Base-by-base conservation (phyloP, 352 stramenopile species). In the Globisporangium ultimum region DNA sequence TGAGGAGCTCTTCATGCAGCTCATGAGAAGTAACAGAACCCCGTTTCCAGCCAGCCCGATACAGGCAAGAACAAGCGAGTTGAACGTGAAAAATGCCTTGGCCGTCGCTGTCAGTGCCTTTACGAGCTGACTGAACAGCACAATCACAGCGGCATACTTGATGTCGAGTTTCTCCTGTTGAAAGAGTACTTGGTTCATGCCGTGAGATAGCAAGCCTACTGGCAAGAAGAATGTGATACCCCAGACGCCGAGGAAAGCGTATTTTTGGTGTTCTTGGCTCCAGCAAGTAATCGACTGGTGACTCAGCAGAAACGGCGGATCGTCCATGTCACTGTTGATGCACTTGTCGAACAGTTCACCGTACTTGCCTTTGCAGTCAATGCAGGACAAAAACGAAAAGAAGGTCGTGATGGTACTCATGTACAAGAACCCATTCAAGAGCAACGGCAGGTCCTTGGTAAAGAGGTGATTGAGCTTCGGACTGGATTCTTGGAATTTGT, bases 101-200 rank as follows among this genome's bases (percentile, higher is more conserved):
- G 67, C 72, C 1, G 72, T 78, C 21, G 72, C 64, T 0, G 69
- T 65, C 32, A 76, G 55, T 0, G 76, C 76, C 55, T 88, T 88
- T 40, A 78, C 64, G 28, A 88, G 53, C 50, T 88, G 78, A 13
- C 65, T 75, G 10, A 83, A 66, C 2, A 88, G 70, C 21, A 79
- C 47, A 34, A 85, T 58, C 10, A 84, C 72, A 0, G 76, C 76
- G 4, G 78, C 78, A 24, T 84, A 88, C 54, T 86, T 84, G 60
- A 87, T 77, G 55, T 87, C 78, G 17, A 87, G 58, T 32, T 69
- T 75, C 48, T 87, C 78, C 34, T 78, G 70, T 42, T 80, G 74
- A 42, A 88, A 88, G 42, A 88, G 45, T 18, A 88, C 78, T 21
- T 88, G 75, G 46, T 69, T 85, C 78, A 88, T 87, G 20, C 78